Base-by-base conservation (phyloP, 129 eudicot species). In the Solidago caesia region DNA sequence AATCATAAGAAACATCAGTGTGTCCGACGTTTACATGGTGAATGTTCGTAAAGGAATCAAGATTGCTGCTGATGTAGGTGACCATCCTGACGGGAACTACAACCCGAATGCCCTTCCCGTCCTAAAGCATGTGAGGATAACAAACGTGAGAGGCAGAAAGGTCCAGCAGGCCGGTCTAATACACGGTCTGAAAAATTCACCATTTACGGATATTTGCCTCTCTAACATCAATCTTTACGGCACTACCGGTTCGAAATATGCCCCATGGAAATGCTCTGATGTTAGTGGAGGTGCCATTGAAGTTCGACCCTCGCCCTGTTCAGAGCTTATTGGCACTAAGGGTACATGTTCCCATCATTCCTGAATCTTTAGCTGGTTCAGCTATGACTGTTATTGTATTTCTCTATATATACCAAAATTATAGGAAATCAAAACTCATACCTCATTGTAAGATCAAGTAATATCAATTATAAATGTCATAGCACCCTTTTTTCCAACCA, bases 261-360 rank as follows among this genome's bases (percentile, higher is more conserved):
- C 59, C 14, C 51, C 91, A 7, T 92, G 96, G 97, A 64, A 82
- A 8, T 92, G 97, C 62, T 79, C 96, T 4, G 39, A 89, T 58
- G 89, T 92, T 56, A 73, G 67, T 3, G 97, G 97, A 6, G 83
- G 79, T 13, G 76, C 97, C 2, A 33, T 61, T 48, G 65, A 67
- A 6, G 96, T 92, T 47, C 79, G 48, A 3, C 97, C 97, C 3
- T 85, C 87, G 10, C 97, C 97, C 1, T 92, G 97, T 75, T 85
- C 86, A 3, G 45, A 79, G 51, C 82, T 79, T 72, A 65, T 64
- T 10, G 68, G 10, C 13, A 39, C 1, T 7, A 44, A 33, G 5
- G 66, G 82, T 45, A 57, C 72, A 65, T 79, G 82, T 65, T 74
- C 73, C 21, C 44, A 8, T 26, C 64, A 21, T 16, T 62, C 61